phyloP scores from a whole-genome alignment of 805 yeast species.

The Nakazawaea ishiwadae region DNA sequence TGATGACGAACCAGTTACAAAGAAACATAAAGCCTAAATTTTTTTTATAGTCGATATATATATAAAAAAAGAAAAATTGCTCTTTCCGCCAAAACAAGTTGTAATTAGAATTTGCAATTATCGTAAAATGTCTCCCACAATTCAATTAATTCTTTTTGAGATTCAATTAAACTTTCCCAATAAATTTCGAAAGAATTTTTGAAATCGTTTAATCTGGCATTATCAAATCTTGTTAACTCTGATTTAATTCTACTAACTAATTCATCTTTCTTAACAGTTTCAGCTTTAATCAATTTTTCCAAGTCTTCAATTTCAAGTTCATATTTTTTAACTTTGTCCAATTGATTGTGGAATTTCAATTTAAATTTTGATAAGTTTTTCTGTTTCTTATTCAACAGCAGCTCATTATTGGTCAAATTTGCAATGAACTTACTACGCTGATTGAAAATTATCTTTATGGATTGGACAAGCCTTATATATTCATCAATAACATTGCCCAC shows the following conservation, averaged over 20 bases:
- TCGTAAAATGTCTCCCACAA: conserved; percentile 88
- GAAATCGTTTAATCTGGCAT: conserved; percentile 75
- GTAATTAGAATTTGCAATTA: conserved; percentile 26
- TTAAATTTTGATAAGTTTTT: conserved; percentile 38
- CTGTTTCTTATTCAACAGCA: conserved; percentile 39
- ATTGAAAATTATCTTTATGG: conserved; percentile 67
- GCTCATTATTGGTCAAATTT: conserved; percentile 40
- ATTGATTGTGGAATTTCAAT: conserved; percentile 42
- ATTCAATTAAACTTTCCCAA: conserved; percentile 84
- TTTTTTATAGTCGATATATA: not conserved
- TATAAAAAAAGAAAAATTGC: no score
- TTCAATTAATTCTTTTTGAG: conserved; percentile 88
- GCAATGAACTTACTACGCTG: conserved; percentile 60
- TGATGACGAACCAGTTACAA: conserved; percentile 21
- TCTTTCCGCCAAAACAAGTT: not conserved
- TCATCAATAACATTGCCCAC: conserved; percentile 86
- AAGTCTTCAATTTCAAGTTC: conserved; percentile 55
- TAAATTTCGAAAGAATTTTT: conserved; percentile 86
- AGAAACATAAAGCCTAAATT: conserved; percentile 6
- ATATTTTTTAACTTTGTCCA: conserved; percentile 56
- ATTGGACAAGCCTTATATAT: conserved; percentile 71
- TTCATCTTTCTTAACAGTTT: conserved; percentile 56
- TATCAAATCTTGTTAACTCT: conserved; percentile 68
- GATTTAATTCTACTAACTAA: conserved; percentile 61
- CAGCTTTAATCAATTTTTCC: conserved; percentile 47